Evolutionary conservation across 495 filamentous ascomycete species (phyloP).

Genomic region (Penicillium atrosanguineum): DNA sequence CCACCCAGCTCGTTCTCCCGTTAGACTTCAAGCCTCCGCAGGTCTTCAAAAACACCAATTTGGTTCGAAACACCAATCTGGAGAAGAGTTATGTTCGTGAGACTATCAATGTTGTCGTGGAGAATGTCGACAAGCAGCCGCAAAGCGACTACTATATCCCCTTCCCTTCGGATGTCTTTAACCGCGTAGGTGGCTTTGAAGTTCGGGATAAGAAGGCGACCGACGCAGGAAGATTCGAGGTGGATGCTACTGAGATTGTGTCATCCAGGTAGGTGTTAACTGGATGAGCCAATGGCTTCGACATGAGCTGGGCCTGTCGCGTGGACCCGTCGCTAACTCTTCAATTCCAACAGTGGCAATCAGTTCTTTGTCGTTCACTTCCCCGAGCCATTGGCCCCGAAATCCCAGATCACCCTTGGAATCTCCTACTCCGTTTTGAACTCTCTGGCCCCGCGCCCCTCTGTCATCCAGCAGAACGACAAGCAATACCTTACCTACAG

Average conservation of each 20-base stretch:
- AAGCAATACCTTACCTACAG: constrained; percentile 81
- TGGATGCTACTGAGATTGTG: constrained; percentile 52
- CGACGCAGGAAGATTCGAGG: constrained; percentile 62
- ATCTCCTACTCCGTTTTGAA: constrained; percentile 80
- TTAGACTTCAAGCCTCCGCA: constrained; percentile 79
- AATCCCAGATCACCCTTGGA: constrained; percentile 76
- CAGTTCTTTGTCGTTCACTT: constrained; percentile 85
- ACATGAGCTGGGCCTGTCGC: background rate
- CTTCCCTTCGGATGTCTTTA: constrained; percentile 71
- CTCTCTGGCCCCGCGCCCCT: constrained; percentile 73
- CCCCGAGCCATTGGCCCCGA: constrained; percentile 68
- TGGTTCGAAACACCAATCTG: constrained; percentile 85
- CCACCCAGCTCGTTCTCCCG: constrained; percentile 53
- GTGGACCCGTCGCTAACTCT: background rate
- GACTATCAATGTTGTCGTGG: constrained; percentile 86
- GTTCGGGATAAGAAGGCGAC: constrained; percentile 84
- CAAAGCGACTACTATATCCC: constrained; percentile 89
- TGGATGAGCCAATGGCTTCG: constrained; percentile 23
- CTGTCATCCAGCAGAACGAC: constrained; percentile 73
- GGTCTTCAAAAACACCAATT: constrained; percentile 87
- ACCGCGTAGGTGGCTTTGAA: constrained; percentile 79
- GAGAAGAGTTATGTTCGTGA: constrained; percentile 90
- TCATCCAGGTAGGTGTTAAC: constrained; percentile 27
- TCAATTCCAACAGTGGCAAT: constrained; percentile 52
- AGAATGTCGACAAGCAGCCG: constrained; percentile 74